Conservation (phyloP, 2,329 filamentous ascomycete genomes). For the Sordariomycetes sp. region DNA sequence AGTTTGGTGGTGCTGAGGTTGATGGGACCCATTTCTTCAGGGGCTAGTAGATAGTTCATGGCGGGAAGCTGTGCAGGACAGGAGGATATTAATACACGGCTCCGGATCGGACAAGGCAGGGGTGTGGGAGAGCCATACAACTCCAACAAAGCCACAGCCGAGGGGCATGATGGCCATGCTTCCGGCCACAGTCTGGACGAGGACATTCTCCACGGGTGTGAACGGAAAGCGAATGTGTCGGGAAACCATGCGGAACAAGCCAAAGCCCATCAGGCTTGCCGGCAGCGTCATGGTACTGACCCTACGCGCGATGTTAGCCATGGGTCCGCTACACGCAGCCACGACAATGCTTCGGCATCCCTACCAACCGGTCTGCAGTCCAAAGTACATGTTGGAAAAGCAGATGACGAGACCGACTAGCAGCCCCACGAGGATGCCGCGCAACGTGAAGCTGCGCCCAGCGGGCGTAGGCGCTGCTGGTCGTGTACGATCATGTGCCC, state of each 20-base stretch:
- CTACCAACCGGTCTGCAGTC: constrained; percentile 63
- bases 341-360: background rate
- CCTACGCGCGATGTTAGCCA: constrained; percentile 4
- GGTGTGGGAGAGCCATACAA: constrained; percentile 30
- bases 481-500: background rate
- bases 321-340: background rate
- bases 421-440: constrained; percentile 68
- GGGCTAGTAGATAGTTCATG: constrained; percentile 69
- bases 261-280: constrained; percentile 84
- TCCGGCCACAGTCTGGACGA: constrained; percentile 91
- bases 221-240: constrained; percentile 68
- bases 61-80: constrained; percentile 52
- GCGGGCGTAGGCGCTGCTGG: constrained; percentile 8
- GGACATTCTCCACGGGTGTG: constrained; percentile 87
- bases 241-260: constrained; percentile 72
- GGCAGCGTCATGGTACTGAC: constrained; percentile 91
- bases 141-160: constrained; percentile 89
- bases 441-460: constrained; percentile 67
- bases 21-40: constrained; percentile 68
- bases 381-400: constrained; percentile 98
- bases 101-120: background rate
- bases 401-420: constrained; percentile 82
- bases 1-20: constrained; percentile 61
- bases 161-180: constrained; percentile 95
- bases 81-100: background rate